Percentiles rank a stretch among this genome's conserved stretches.
Evolutionary conservation across 1,284 basidiomycete genomes (phyloP).

Genomic region (Quambalaria eucalypti): DNA sequence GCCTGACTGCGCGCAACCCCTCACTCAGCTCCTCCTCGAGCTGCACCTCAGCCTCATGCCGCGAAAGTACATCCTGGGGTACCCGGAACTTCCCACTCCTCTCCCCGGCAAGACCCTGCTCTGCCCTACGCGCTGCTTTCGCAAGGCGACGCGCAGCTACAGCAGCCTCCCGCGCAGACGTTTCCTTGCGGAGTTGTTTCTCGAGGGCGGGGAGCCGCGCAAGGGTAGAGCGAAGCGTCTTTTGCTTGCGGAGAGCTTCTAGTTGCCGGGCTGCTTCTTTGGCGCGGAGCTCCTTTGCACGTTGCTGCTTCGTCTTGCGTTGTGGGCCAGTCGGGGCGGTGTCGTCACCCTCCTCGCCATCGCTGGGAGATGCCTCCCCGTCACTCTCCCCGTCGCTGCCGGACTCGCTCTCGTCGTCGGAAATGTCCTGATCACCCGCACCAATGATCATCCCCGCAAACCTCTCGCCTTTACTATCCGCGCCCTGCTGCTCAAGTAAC

Average conservation of each 20-base stretch:
- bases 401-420: slow-evolving; percentile 2
- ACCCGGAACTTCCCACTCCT: slow-evolving; percentile 4
- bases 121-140: background rate
- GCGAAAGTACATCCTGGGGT: background rate
- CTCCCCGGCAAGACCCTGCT: background rate
- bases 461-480: background rate
- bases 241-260: background rate
- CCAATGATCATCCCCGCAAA: slow-evolving; percentile 4
- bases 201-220: background rate
- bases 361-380: slow-evolving; percentile 1
- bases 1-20: slow-evolving; percentile 2
- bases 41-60: slow-evolving; percentile 2
- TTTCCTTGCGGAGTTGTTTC: slow-evolving; percentile 1
- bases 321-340: background rate
- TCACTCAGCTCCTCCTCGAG: slow-evolving; percentile 10
- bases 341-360: background rate
- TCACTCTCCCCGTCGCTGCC: slow-evolving; percentile 1
- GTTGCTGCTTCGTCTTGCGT: slow-evolving; percentile 8
- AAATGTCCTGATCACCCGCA: background rate
- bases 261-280: background rate
- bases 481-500: background rate
- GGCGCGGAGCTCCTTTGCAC: background rate
- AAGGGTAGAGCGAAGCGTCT: background rate
- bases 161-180: background rate
- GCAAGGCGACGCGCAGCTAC: background rate